Percentiles rank a stretch among this genome's conserved stretches.
phyloP scores from a whole-genome alignment of 2,329 filamentous ascomycete species.

The Myriosclerotinia scirpicola region DNA sequence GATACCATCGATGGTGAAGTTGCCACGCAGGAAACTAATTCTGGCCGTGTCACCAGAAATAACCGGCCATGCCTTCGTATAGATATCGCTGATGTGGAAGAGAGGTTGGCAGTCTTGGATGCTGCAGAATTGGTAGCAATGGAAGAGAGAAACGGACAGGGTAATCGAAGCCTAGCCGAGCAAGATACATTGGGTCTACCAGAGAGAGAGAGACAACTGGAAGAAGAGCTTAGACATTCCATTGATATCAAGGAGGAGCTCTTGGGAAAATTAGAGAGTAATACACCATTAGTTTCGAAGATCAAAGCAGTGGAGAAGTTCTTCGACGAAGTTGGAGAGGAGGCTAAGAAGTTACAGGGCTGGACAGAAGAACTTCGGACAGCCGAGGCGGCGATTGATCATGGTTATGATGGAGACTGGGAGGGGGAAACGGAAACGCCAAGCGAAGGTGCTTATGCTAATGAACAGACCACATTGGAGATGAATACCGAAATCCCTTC shows the following conservation, averaged over 20 bases:
- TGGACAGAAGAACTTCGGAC: constrained; percentile 5
- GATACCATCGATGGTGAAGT: background rate
- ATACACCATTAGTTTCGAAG: background rate
- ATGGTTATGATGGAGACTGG: background rate
- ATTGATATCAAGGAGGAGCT: background rate
- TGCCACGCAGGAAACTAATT: background rate
- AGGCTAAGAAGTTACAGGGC: background rate
- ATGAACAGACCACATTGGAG: background rate
- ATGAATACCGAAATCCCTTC: no score
- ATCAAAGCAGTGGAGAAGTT: background rate
- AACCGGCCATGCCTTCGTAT: constrained; percentile 1
- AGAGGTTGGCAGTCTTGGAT: constrained; percentile 1
- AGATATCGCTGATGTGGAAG: background rate
- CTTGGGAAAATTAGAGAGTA: constrained; percentile 2
- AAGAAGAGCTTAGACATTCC: background rate
- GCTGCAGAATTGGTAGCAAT: constrained; percentile 2
- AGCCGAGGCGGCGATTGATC: background rate
- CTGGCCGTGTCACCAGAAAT: background rate
- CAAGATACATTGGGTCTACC: background rate
- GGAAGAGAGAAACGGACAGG: background rate
- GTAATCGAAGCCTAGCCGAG: background rate
- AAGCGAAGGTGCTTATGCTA: background rate
- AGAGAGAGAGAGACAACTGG: background rate
- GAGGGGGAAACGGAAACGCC: constrained; percentile 3
- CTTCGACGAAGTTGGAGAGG: background rate